These are phyloP conservation scores for Phaseolus lunatus DNA, from an alignment of 306 rosid genomes.

Conservation along the genomic window DNA sequence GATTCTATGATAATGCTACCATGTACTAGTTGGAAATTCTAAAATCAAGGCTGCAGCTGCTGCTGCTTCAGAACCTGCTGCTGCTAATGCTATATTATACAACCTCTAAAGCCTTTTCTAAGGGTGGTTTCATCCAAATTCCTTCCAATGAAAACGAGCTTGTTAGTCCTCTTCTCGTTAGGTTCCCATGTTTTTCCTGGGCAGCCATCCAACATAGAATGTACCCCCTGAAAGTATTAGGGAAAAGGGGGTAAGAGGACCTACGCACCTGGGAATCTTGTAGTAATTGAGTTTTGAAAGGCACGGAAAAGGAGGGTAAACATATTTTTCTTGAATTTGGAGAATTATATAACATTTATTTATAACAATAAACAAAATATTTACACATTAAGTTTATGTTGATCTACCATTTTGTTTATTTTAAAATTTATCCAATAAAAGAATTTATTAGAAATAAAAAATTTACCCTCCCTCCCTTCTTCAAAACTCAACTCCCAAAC, in stretches of 20 bases:
- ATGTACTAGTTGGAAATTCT: background rate
- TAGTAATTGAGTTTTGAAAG: background rate
- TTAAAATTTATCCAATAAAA: background rate
- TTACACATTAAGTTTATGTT: background rate
- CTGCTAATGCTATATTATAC: conserved; percentile 55
- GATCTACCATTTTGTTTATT: background rate
- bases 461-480: background rate
- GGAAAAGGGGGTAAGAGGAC: conserved; percentile 4
- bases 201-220: conserved; percentile 86
- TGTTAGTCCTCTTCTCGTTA: conserved; percentile 79
- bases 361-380: background rate
- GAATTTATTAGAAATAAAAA: background rate
- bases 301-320: background rate
- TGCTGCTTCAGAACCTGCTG: background rate
- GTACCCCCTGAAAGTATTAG: conserved; percentile 74
- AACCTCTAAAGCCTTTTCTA: conserved; percentile 86
- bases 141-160: conserved; percentile 91
- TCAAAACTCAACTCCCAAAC: background rate
- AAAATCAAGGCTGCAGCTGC: background rate
- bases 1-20: too few species aligned
- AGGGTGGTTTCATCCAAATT: conserved; percentile 83
- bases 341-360: too few species aligned
- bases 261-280: background rate
- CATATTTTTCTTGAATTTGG: too few species aligned
- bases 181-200: conserved; percentile 79